phyloP scores from a whole-genome alignment of 2,329 filamentous ascomycete genomes.

The Aspergillus sp. region DNA sequence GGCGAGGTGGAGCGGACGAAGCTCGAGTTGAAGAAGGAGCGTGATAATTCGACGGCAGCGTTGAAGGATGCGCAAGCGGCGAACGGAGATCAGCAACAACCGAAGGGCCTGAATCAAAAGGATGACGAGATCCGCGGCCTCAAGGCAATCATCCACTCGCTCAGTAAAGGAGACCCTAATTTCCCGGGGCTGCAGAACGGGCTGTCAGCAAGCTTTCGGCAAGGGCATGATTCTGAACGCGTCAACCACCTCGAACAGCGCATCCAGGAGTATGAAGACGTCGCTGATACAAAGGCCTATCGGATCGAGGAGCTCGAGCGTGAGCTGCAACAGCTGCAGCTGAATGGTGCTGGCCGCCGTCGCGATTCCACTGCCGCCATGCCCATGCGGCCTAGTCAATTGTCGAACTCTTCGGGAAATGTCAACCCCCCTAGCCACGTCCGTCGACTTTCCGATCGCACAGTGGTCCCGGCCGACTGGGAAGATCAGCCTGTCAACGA shows the following conservation, averaged over 20 bases:
- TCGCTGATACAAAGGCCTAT: constrained; percentile 61
- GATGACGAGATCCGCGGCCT: constrained; percentile 95
- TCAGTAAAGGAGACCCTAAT: constrained; percentile 56
- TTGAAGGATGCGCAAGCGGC: constrained; percentile 46
- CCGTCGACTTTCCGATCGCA: constrained; percentile 35
- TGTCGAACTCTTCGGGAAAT: constrained; percentile 18
- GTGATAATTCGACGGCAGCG: constrained; percentile 64
- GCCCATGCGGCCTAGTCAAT: constrained; percentile 24
- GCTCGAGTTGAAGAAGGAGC: constrained; percentile 76
- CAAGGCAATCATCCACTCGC: constrained; percentile 94
- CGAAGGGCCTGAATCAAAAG: constrained; percentile 80
- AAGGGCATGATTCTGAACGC: constrained; percentile 47
- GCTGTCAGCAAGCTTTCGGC: constrained; percentile 7
- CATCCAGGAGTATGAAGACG: constrained; percentile 63
- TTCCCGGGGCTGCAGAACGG: constrained; percentile 21
- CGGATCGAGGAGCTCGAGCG: constrained; percentile 80
- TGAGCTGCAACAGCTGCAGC: constrained; percentile 49
- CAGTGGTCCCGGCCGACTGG: constrained; percentile 35
- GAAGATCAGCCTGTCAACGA: constrained; percentile 22
- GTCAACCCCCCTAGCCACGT: constrained; percentile 22
- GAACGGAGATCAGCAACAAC: constrained; percentile 34
- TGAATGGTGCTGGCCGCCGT: constrained; percentile 18
- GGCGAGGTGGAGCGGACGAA: constrained; percentile 90
- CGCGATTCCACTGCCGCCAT: constrained; percentile 29
- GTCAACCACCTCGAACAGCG: constrained; percentile 64